Percentiles rank a stretch among this genome's conserved stretches.
These are phyloP conservation scores for Thelonectria discophora DNA, from an alignment of 2,329 filamentous ascomycete species.

Conservation along the genomic window DNA sequence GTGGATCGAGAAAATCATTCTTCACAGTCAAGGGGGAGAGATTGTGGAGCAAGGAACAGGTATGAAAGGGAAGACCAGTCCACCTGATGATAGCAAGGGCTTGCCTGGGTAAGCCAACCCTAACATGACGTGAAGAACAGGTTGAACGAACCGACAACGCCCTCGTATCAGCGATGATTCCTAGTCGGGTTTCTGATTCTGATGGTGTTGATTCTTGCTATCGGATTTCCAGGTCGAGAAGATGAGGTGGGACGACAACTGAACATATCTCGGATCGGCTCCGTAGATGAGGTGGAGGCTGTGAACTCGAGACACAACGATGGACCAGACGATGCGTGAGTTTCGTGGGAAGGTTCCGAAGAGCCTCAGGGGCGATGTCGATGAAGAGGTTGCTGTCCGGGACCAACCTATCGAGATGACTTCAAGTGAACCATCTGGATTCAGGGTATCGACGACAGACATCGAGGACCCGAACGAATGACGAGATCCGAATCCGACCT, in stretches of 20 bases:
- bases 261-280: not conserved
- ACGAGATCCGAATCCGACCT: not conserved
- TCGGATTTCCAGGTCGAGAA: conserved; percentile 5
- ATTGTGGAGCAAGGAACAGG: conserved; percentile 40
- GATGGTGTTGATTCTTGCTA: not conserved
- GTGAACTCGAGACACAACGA: not conserved
- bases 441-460: not conserved
- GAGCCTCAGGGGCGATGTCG: not conserved
- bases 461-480: conserved; percentile 1
- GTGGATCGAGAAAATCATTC: conserved; percentile 37
- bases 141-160: conserved; percentile 11
- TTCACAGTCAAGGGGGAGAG: conserved; percentile 26
- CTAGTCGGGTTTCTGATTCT: not conserved
- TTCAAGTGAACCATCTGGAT: conserved; percentile 8
- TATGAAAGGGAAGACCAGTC: conserved; percentile 43
- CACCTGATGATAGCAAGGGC: conserved; percentile 26
- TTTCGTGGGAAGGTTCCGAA: not conserved
- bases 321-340: not conserved
- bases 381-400: not conserved
- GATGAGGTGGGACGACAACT: not conserved
- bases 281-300: not conserved
- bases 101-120: conserved; percentile 28
- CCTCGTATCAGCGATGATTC: not conserved
- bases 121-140: conserved; percentile 25
- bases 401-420: not conserved